A percentile compares a stretch with the other conserved stretches of the same genome.
Evolutionary conservation across 345 rosid genomes (phyloP).

Genomic region (Syzygium grande): DNA sequence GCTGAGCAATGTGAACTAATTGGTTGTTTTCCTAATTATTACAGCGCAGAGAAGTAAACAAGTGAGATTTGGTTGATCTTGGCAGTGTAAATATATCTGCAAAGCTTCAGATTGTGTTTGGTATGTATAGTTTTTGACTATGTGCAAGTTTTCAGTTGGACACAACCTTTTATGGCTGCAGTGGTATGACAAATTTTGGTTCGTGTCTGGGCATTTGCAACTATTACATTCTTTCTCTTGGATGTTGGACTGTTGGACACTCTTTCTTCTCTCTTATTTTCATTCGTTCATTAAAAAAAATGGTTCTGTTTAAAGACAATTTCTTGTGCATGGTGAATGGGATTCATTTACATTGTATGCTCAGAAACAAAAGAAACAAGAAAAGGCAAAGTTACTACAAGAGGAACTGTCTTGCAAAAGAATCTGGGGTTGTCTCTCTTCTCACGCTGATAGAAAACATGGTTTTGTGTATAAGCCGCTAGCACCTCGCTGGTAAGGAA

Average conservation of each 20-base stretch:
- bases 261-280: not conserved
- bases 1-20: not conserved
- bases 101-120: not conserved
- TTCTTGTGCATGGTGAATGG: not conserved
- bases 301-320: not conserved
- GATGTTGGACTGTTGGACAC: not conserved
- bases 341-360: not conserved
- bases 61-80: constrained; percentile 11
- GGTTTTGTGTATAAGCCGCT: not conserved
- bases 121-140: not conserved
- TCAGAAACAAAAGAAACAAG: not conserved
- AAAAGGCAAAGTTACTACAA: not conserved
- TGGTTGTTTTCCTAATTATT: not conserved
- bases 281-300: not conserved
- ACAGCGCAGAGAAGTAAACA: constrained; percentile 16
- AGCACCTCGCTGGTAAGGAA: not conserved
- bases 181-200: not conserved
- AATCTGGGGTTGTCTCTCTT: not conserved
- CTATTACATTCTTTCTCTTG: not conserved
- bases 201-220: not conserved
- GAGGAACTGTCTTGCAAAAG: not conserved
- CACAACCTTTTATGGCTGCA: not conserved
- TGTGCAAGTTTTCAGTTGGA: not conserved
- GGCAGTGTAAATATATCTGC: not conserved
- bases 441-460: not conserved